Evolutionary conservation across 345 rosid genomes (phyloP).

Genomic region (Populus pruinosa): DNA sequence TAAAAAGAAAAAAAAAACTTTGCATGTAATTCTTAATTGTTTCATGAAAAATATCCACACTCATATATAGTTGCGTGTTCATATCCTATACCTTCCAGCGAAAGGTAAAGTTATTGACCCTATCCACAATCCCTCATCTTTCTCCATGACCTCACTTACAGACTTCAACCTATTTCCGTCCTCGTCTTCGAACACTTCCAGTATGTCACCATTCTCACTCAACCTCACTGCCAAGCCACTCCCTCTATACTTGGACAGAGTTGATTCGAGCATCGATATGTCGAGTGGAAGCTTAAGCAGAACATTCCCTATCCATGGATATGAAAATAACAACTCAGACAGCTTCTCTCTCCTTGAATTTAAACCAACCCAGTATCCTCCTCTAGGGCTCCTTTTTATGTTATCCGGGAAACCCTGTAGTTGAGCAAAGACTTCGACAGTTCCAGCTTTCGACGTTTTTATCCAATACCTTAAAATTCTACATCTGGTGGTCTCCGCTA

Average conservation of each 20-base stretch:
- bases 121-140: constrained; percentile 17
- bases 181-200: constrained; percentile 26
- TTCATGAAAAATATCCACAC: too few relatives aligned
- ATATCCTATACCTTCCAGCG: neutral
- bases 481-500: constrained; percentile 15
- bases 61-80: neutral
- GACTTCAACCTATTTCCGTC: neutral
- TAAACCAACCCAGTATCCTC: constrained; percentile 34
- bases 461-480: constrained; percentile 15
- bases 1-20: too few relatives aligned
- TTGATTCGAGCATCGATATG: constrained; percentile 32
- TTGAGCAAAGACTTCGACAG: constrained; percentile 18
- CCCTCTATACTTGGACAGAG: constrained; percentile 37
- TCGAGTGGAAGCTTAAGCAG: constrained; percentile 42
- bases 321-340: constrained; percentile 29
- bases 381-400: constrained; percentile 24
- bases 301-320: constrained; percentile 48
- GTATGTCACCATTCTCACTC: constrained; percentile 51
- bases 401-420: constrained; percentile 27
- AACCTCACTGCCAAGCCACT: constrained; percentile 62
- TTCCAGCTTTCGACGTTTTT: constrained; percentile 7
- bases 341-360: constrained; percentile 43
- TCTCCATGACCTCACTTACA: constrained; percentile 15
- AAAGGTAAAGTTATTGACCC: constrained; percentile 14
- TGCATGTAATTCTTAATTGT: too few relatives aligned